Conservation (phyloP, 257 asterid species). For the Solanum chilense region DNA sequence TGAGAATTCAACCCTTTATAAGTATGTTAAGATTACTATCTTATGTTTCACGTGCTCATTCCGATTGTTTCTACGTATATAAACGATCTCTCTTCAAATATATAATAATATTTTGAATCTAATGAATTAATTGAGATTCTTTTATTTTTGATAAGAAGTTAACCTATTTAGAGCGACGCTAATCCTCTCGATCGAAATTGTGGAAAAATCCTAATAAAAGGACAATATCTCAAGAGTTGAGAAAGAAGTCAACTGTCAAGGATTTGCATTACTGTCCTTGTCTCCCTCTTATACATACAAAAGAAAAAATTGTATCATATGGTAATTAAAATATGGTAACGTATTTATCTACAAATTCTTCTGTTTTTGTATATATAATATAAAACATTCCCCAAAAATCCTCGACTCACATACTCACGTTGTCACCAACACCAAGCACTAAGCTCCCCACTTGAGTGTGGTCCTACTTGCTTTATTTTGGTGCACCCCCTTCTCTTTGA, state of each 20-base stretch:
- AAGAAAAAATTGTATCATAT: not conserved
- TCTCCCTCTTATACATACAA: not conserved
- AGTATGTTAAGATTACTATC: not conserved
- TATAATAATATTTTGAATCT: fast-evolving
- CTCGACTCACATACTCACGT: not conserved
- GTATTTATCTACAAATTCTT: not conserved
- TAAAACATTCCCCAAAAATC: not conserved
- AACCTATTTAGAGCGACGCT: not conserved
- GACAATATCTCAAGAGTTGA: not conserved
- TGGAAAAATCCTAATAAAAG: not conserved
- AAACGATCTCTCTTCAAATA: not conserved
- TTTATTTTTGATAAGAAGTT: too few relatives aligned
- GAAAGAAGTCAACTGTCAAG: not conserved
- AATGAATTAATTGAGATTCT: too few relatives aligned
- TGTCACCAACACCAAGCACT: not conserved
- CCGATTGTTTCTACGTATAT: not conserved
- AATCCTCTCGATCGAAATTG: too few relatives aligned
- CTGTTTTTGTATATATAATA: not conserved
- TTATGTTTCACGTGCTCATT: not conserved
- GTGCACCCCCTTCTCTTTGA: not conserved
- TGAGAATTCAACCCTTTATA: not conserved
- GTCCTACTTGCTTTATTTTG: not conserved
- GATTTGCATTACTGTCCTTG: not conserved
- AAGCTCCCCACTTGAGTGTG: not conserved
- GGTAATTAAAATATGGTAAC: not conserved